A percentile compares a stretch with the other conserved stretches of the same genome.
Conservation (phyloP, 768 basidiomycete species). For the Leccinum incarnatum region DNA sequence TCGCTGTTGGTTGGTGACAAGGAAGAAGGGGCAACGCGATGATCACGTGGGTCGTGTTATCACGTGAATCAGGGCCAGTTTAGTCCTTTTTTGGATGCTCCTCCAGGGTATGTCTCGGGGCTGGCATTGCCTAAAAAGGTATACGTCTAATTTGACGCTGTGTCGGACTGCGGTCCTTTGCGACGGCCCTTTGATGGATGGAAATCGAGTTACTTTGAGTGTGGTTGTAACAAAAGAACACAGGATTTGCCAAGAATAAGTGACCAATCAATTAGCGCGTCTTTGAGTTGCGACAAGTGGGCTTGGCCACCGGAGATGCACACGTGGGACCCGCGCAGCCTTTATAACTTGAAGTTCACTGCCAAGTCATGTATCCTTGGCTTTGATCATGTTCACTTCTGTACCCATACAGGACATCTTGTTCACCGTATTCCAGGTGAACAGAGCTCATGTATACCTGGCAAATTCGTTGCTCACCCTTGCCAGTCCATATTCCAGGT, state of each 20-base stretch:
- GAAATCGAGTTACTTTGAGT: neutral
- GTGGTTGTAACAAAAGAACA: neutral
- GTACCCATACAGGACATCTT: constrained; percentile 18
- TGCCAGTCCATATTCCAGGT: constrained; percentile 84
- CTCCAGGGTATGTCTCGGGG: no score
- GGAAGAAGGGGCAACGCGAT: neutral
- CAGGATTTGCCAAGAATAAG: neutral
- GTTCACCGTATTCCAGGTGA: constrained; percentile 32
- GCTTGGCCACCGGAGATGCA: neutral
- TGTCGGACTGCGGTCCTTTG: no score
- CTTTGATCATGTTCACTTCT: constrained; percentile 1
- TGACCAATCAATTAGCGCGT: no score
- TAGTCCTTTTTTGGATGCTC: no score
- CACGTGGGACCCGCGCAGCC: neutral
- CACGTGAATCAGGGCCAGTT: neutral
- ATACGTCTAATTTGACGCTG: no score
- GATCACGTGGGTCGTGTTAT: constrained; percentile 17
- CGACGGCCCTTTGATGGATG: no score
- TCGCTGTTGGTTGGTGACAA: constrained; percentile 9
- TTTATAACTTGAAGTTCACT: neutral
- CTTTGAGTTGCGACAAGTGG: neutral
- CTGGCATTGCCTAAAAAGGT: no score
- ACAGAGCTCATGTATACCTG: neutral
- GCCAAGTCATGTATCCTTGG: neutral
- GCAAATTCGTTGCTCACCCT: neutral